Evolutionary conservation across 495 filamentous ascomycete genomes (phyloP).

Genomic region (Tetracladium marchalianum): DNA sequence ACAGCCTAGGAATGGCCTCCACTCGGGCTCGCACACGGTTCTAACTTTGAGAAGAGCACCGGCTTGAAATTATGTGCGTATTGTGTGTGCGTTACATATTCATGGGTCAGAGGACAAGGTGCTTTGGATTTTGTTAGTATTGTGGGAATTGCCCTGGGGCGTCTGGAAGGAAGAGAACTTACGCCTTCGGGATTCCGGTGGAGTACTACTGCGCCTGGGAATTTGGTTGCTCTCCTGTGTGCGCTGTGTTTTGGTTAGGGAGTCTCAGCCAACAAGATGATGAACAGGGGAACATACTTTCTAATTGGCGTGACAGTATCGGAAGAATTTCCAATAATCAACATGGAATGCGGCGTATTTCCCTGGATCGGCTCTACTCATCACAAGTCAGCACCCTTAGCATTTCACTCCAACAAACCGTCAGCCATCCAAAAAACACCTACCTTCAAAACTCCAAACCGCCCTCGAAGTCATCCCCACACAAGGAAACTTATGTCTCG

Average conservation of each 20-base stretch:
- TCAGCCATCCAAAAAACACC: not conserved
- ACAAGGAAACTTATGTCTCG: not conserved
- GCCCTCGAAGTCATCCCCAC: not conserved
- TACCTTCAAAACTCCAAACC: not conserved
- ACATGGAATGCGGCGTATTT: conserved; percentile 5
- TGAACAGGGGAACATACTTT: not conserved
- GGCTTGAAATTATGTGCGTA: conserved; percentile 13
- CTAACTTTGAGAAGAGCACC: conserved; percentile 4
- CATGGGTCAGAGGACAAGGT: conserved; percentile 5
- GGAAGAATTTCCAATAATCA: not conserved
- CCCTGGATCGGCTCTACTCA: not conserved
- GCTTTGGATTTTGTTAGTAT: conserved; percentile 3
- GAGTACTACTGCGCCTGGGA: conserved; percentile 2
- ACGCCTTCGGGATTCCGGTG: not conserved
- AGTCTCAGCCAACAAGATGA: not conserved
- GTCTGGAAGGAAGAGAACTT: not conserved
- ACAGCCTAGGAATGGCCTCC: not conserved
- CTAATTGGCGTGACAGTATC: not conserved
- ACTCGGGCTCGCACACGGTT: conserved; percentile 9
- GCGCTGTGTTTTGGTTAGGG: not conserved
- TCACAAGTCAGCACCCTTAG: not conserved
- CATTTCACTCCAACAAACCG: not conserved
- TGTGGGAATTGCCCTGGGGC: not conserved
- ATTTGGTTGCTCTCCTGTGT: not conserved
- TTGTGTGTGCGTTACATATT: conserved; percentile 5